Conservation (phyloP, 2,329 filamentous ascomycete genomes). For the Arthrobotrys conoides region DNA sequence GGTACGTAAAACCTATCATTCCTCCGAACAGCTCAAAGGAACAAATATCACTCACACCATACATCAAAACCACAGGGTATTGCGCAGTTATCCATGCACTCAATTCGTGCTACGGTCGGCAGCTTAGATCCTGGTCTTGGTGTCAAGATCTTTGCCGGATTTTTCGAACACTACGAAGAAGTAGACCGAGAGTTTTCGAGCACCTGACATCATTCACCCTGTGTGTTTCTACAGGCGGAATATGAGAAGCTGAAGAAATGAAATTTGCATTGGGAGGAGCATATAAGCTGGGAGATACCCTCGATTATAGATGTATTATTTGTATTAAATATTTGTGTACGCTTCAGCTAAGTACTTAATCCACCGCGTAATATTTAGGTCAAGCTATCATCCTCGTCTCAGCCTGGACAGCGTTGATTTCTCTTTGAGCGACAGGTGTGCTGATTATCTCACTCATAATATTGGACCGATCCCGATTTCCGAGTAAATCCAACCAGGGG, state of each 20-base stretch:
- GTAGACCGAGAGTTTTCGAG: slow-evolving; percentile 81
- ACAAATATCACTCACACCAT: slow-evolving; percentile 3
- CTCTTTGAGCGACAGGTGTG: too few relatives aligned
- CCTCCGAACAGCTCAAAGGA: not conserved
- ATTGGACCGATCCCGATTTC: too few relatives aligned
- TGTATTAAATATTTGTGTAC: not conserved
- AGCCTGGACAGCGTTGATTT: too few relatives aligned
- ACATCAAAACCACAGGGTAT: slow-evolving; percentile 72
- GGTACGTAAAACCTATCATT: slow-evolving; percentile 6
- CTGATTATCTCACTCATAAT: too few relatives aligned
- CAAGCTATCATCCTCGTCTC: too few relatives aligned
- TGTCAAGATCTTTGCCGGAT: slow-evolving; percentile 88
- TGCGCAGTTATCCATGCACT: slow-evolving; percentile 94
- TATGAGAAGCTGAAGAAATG: not conserved
- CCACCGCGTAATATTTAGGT: too few relatives aligned
- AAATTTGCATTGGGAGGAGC: slow-evolving; percentile 34
- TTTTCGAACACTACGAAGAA: slow-evolving; percentile 86
- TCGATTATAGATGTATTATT: slow-evolving; percentile 33
- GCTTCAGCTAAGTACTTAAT: not conserved
- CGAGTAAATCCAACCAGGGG: too few relatives aligned
- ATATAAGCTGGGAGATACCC: slow-evolving; percentile 36
- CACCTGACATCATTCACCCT: slow-evolving; percentile 65
- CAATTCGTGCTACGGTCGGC: slow-evolving; percentile 88
- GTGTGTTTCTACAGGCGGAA: not conserved
- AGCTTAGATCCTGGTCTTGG: slow-evolving; percentile 87